Evolutionary conservation across 495 filamentous ascomycete genomes (phyloP).

Genomic region (Bombardia bombarda): DNA sequence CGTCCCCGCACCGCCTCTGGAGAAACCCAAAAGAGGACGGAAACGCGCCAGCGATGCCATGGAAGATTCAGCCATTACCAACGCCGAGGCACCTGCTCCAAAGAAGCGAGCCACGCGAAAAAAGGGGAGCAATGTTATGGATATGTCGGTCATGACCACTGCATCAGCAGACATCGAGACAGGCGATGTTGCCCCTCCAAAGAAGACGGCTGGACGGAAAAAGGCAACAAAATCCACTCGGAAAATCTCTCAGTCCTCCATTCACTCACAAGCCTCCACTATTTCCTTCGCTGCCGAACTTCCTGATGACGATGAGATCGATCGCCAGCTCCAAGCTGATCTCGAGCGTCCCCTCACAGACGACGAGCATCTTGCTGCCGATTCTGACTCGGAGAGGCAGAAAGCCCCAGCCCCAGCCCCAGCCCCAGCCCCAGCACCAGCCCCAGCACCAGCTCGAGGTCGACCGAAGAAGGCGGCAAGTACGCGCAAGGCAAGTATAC

Average conservation of each 20-base stretch:
- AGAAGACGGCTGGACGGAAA: conserved; percentile 20
- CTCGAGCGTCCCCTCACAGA: conserved; percentile 52
- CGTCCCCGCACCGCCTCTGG: conserved; percentile 29
- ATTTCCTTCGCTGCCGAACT: conserved; percentile 30
- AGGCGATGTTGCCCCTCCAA: conserved; percentile 20
- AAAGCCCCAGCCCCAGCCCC: conserved; percentile 26
- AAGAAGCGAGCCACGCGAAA: conserved; percentile 60
- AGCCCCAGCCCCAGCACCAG: no score
- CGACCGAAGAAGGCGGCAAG: conserved; percentile 24
- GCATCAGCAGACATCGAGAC: conserved; percentile 26
- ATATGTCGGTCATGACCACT: conserved; percentile 13
- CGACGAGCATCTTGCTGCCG: conserved; percentile 37
- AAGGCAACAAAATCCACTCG: conserved; percentile 37
- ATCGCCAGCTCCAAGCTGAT: conserved; percentile 60
- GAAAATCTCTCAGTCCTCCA: conserved; percentile 47
- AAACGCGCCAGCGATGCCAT: conserved; percentile 61
- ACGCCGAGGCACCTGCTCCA: conserved; percentile 45
- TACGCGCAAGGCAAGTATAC: conserved; percentile 28
- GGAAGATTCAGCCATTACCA: conserved; percentile 31
- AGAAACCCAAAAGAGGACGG: conserved; percentile 42
- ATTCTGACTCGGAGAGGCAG: conserved; percentile 29
- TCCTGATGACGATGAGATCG: conserved; percentile 57
- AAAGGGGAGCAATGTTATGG: conserved; percentile 23
- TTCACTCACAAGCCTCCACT: conserved; percentile 27
- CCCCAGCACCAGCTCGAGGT: conserved; percentile 26